These are phyloP conservation scores for Pulveroboletus sp. DNA, from an alignment of 768 basidiomycete genomes.

Conservation along the genomic window DNA sequence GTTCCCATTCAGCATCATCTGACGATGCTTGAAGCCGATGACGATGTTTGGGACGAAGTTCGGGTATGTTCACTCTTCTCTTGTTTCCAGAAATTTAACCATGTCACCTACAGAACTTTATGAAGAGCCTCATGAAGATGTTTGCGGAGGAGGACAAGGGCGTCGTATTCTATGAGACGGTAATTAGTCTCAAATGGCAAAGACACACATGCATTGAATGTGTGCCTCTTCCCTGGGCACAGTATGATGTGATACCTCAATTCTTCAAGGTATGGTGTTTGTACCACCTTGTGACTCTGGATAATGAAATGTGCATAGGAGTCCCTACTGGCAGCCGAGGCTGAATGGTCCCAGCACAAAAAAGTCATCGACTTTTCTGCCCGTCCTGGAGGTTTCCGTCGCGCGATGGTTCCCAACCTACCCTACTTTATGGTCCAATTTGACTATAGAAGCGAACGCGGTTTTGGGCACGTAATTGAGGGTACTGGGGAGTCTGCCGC, in stretches of 20 bases:
- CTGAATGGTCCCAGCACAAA: slow-evolving; percentile 98
- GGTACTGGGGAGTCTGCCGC: slow-evolving; percentile 65
- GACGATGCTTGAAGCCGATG: slow-evolving; percentile 87
- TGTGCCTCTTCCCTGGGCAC: slow-evolving; percentile 85
- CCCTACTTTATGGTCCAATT: slow-evolving; percentile 99
- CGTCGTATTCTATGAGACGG: slow-evolving; percentile 93
- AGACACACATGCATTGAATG: slow-evolving; percentile 92
- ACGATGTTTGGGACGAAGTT: slow-evolving; percentile 98
- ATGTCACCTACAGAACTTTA: slow-evolving; percentile 48
- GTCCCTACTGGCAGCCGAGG: slow-evolving; percentile 88
- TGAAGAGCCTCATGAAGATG: slow-evolving; percentile 96
- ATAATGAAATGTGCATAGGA: slow-evolving; percentile 47
- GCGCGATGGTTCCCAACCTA: slow-evolving; percentile 92
- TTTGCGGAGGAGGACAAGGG: slow-evolving; percentile 90
- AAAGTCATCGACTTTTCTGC: slow-evolving; percentile 92
- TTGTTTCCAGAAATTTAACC: not conserved
- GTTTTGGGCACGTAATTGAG: slow-evolving; percentile 98
- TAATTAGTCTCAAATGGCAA: slow-evolving; percentile 80
- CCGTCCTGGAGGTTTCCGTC: slow-evolving; percentile 87
- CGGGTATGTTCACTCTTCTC: slow-evolving; percentile 47
- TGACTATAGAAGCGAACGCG: slow-evolving; percentile 96
- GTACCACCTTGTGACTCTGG: not conserved
- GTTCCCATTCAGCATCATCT: slow-evolving; percentile 95
- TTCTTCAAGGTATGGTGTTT: slow-evolving; percentile 73
- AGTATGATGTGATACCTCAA: slow-evolving; percentile 81